These are phyloP conservation scores for Neurospora sublineolata DNA, from an alignment of 495 filamentous ascomycete species.

Conservation along the genomic window DNA sequence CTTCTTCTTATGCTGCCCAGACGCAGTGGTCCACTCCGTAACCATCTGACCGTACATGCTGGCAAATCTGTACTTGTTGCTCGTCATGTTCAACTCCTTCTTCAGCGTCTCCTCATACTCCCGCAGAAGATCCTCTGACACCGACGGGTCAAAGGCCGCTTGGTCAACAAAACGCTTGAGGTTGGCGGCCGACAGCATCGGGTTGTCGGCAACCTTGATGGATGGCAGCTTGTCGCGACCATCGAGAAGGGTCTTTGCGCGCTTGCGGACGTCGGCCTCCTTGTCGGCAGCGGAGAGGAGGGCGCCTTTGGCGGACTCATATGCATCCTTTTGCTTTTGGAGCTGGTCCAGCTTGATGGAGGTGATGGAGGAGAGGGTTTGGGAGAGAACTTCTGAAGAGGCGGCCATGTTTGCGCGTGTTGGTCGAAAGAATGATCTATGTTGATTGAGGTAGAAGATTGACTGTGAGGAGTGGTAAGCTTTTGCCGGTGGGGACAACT, in stretches of 20 bases:
- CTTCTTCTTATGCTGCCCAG: slow-evolving; percentile 7
- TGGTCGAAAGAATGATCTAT: neutral
- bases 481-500: neutral
- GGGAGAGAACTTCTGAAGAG: slow-evolving; percentile 33
- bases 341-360: slow-evolving; percentile 51
- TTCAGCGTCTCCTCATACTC: slow-evolving; percentile 30
- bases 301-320: slow-evolving; percentile 29
- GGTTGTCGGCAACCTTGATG: slow-evolving; percentile 5
- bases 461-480: neutral
- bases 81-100: slow-evolving; percentile 28
- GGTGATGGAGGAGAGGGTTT: slow-evolving; percentile 57
- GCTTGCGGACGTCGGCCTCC: slow-evolving; percentile 18
- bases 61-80: slow-evolving; percentile 46
- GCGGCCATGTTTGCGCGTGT: slow-evolving; percentile 12
- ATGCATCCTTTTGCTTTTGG: slow-evolving; percentile 43
- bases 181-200: slow-evolving; percentile 9
- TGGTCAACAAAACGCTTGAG: slow-evolving; percentile 22
- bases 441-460: neutral
- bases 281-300: slow-evolving; percentile 19
- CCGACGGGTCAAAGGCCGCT: slow-evolving; percentile 25
- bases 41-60: slow-evolving; percentile 51
- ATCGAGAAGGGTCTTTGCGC: slow-evolving; percentile 12
- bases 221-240: slow-evolving; percentile 21
- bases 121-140: slow-evolving; percentile 21
- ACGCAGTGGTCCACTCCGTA: slow-evolving; percentile 44